Evolutionary conservation across 1,139 yeast genomes (phyloP).

Genomic region (Candida neerlandica): DNA sequence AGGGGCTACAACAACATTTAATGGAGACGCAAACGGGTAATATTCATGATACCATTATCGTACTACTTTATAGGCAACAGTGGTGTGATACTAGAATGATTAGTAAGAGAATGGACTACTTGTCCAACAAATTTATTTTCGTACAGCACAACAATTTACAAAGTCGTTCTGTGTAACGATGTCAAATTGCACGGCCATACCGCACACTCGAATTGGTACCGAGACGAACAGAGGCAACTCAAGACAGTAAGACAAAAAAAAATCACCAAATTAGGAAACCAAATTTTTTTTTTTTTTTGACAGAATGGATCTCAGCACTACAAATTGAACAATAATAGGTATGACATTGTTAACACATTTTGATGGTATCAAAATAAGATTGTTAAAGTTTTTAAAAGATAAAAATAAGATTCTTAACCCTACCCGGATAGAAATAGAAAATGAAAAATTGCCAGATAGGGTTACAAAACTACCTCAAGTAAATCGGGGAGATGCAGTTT

Average conservation of each 20-base stretch:
- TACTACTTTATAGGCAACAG: no score
- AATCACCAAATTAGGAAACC: conserved; percentile 2
- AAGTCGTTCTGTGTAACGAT: not conserved
- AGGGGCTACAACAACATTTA: no score
- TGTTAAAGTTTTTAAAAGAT: no score
- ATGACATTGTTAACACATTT: no score
- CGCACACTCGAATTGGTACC: not conserved
- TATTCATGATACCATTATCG: no score
- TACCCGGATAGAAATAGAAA: not conserved
- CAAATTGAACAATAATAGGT: not conserved
- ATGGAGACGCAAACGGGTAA: no score
- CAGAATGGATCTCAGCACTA: not conserved
- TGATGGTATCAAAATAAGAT: no score
- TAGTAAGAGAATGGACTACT: no score
- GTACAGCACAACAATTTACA: not conserved
- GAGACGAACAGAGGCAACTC: no score
- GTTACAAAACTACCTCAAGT: not conserved
- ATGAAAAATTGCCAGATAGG: not conserved
- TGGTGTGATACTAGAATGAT: no score
- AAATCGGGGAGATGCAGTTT: not conserved
- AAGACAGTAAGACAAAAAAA: not conserved
- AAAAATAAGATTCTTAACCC: not conserved
- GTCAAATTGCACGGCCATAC: not conserved
- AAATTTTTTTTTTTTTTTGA: not conserved
- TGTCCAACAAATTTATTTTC: not conserved